Evolutionary conservation across 2,329 filamentous ascomycete genomes (phyloP).

Genomic region (Diplodia mutila): DNA sequence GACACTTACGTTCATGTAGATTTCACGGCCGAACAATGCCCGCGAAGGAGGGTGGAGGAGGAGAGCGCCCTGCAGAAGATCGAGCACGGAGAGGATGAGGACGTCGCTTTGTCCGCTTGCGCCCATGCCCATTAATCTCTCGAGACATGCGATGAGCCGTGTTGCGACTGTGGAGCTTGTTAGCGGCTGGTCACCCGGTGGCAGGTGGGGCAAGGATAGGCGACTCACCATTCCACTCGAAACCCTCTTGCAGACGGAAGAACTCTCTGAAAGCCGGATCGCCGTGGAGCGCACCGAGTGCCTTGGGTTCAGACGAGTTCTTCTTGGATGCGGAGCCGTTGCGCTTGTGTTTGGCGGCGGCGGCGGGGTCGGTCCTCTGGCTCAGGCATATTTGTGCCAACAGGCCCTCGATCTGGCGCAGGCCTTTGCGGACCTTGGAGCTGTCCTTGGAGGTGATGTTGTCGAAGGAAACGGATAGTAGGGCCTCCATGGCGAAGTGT

Average conservation of each 20-base stretch:
- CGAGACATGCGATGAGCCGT: constrained; percentile 81
- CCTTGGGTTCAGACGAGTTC: constrained; percentile 41
- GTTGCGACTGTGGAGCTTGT: constrained; percentile 64
- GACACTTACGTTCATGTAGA: constrained; percentile 85
- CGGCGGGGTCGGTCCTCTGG: constrained; percentile 33
- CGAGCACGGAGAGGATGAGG: constrained; percentile 83
- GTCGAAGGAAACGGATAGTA: constrained; percentile 92
- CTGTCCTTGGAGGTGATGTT: constrained; percentile 93
- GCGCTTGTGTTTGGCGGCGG: constrained; percentile 35
- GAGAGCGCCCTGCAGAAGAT: constrained; percentile 84
- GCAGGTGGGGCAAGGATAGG: not conserved
- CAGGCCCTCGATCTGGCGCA: constrained; percentile 91
- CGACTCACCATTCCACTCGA: constrained; percentile 83
- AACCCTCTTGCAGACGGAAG: constrained; percentile 94
- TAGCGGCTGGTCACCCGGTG: not conserved
- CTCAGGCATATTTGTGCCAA: constrained; percentile 93
- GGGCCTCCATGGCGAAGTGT: constrained; percentile 72
- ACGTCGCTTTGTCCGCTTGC: constrained; percentile 80
- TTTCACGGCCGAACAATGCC: constrained; percentile 81
- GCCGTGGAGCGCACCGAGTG: constrained; percentile 69
- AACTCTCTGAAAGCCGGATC: constrained; percentile 95
- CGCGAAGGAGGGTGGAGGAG: constrained; percentile 90
- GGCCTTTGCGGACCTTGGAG: constrained; percentile 86
- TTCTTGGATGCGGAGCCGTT: constrained; percentile 43
- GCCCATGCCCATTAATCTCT: constrained; percentile 79